Conservation (phyloP, 2,329 filamentous ascomycete genomes). For the Apiospora aurea region DNA sequence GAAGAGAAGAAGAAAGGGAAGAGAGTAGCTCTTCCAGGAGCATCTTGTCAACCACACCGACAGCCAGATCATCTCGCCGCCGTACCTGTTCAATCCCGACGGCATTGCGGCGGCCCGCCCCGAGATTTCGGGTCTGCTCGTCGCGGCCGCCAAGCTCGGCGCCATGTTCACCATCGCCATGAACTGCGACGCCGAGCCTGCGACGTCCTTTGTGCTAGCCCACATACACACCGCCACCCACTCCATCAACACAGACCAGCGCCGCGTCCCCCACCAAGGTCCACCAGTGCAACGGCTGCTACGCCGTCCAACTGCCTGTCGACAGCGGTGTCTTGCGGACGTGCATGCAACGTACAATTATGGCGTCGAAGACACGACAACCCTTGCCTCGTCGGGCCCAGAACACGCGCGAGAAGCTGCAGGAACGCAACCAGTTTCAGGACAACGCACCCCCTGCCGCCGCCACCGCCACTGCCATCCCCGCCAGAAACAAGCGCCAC, state of each 20-base stretch:
- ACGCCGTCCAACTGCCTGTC: constrained; percentile 50
- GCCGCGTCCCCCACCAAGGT: constrained; percentile 54
- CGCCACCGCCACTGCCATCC: no score
- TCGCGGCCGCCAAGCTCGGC: constrained; percentile 40
- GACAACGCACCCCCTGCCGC: constrained; percentile 36
- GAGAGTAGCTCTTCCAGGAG: not conserved
- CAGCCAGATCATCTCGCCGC: constrained; percentile 51
- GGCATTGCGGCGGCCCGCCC: constrained; percentile 51
- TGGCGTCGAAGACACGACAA: no score
- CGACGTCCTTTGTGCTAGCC: constrained; percentile 50
- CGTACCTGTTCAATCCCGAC: constrained; percentile 58
- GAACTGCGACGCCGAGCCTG: constrained; percentile 32
- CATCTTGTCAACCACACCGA: not conserved
- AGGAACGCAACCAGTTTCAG: constrained; percentile 54
- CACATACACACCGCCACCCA: constrained; percentile 59
- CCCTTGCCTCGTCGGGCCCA: constrained; percentile 49
- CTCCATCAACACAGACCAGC: constrained; percentile 64
- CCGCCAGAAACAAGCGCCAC: constrained; percentile 20
- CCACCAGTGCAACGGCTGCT: constrained; percentile 38
- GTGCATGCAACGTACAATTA: no score
- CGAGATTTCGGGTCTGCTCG: constrained; percentile 45
- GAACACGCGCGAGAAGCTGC: constrained; percentile 46
- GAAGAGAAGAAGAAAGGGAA: not conserved
- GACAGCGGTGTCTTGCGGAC: constrained; percentile 56
- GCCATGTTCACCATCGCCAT: constrained; percentile 40